Conservation (phyloP, 805 yeast species). For the Metschnikowia dekortorum region DNA sequence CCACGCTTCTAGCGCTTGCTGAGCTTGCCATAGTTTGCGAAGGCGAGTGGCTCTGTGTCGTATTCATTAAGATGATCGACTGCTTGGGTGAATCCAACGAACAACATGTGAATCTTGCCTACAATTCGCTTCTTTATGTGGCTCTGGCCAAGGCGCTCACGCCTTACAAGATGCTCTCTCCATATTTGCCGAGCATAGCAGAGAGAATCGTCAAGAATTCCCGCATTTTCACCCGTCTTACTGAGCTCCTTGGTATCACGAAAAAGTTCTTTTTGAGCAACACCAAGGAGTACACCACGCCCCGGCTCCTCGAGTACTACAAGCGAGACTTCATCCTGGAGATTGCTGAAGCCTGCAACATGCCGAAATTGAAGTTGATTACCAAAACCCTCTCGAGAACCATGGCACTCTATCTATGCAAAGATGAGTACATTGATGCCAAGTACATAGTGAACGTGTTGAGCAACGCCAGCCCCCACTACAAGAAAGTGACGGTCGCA, state of each 20-base stretch:
- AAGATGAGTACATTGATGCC: slow-evolving; percentile 46
- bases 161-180: slow-evolving; percentile 76
- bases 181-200: slow-evolving; percentile 71
- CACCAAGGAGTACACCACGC: slow-evolving; percentile 71
- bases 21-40: slow-evolving; percentile 57
- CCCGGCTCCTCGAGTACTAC: slow-evolving; percentile 65
- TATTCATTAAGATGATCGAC: slow-evolving; percentile 61
- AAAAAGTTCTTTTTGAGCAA: slow-evolving; percentile 58
- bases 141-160: slow-evolving; percentile 56
- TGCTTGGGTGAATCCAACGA: slow-evolving; percentile 61
- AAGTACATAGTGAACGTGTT: slow-evolving; percentile 49
- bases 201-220: slow-evolving; percentile 59
- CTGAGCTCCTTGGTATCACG: slow-evolving; percentile 63
- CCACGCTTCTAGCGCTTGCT: slow-evolving; percentile 57
- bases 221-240: slow-evolving; percentile 52
- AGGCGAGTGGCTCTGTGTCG: slow-evolving; percentile 65
- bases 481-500: slow-evolving; percentile 27
- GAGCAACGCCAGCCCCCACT: slow-evolving; percentile 48
- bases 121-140: slow-evolving; percentile 55
- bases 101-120: slow-evolving; percentile 64
- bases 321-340: slow-evolving; percentile 58
- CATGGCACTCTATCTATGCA: slow-evolving; percentile 54
- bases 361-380: slow-evolving; percentile 44
- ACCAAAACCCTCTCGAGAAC: slow-evolving; percentile 47
- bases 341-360: slow-evolving; percentile 52